A percentile compares a stretch with the other conserved stretches of the same genome.
These are phyloP conservation scores for Tolypocladium inflatum DNA, from an alignment of 2,329 filamentous ascomycete species.

Conservation along the genomic window DNA sequence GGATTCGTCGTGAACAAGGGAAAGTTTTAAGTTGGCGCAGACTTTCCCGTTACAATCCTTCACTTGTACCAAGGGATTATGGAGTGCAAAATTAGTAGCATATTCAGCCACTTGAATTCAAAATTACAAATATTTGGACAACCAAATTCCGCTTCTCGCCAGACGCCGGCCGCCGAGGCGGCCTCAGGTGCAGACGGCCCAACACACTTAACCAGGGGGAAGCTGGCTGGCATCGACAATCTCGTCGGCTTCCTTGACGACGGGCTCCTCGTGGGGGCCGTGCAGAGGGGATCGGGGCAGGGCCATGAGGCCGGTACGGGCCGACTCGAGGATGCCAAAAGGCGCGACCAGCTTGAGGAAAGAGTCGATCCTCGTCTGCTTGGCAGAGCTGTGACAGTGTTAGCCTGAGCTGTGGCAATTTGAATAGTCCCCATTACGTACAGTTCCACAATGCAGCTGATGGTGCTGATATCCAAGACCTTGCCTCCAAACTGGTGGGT, in stretches of 20 bases:
- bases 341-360: conserved; percentile 93
- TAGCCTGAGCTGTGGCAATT: conserved; percentile 5
- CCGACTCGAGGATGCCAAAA: conserved; percentile 94
- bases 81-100: conserved; percentile 5
- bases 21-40: conserved; percentile 42
- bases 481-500: conserved; percentile 97
- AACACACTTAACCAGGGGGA: conserved; percentile 63
- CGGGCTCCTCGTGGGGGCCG: conserved; percentile 57
- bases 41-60: not conserved
- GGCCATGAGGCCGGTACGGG: conserved; percentile 93
- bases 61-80: not conserved
- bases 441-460: conserved; percentile 97
- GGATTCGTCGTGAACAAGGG: conserved; percentile 94
- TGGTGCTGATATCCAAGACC: conserved; percentile 94
- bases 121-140: conserved; percentile 7
- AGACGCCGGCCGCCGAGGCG: conserved; percentile 7
- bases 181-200: not conserved
- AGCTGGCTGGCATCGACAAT: conserved; percentile 91
- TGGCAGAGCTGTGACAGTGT: conserved; percentile 59
- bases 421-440: conserved; percentile 38
- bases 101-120: conserved; percentile 3
- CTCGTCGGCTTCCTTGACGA: conserved; percentile 81
- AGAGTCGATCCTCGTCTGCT: conserved; percentile 87
- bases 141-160: conserved; percentile 6
- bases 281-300: conserved; percentile 85